Base-by-base conservation (phyloP, 2,329 filamentous ascomycete species). In the Epichloe uncinata region DNA sequence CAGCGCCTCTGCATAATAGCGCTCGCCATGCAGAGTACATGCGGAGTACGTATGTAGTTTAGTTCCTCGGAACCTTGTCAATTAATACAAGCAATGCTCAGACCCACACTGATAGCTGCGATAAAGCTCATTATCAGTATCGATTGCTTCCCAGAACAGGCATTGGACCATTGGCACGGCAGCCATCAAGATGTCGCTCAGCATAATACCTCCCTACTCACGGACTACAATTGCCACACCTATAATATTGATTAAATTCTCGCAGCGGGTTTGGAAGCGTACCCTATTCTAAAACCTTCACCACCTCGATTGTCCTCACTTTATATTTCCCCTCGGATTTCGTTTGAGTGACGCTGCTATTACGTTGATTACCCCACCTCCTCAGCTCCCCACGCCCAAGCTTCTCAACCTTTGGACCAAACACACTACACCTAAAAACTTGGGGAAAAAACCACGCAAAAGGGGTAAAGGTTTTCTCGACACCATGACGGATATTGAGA, bases 401-500 rank as follows among this genome's bases (percentile, higher is more conserved):
- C 42, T 15, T 40, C 46, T n/a, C 46, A 34, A 30, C n/a, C 34
- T 22, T 11, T 9, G 34, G 35, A 22, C 30, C 18, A 43, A 37
- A 9, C 22, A 15, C 9, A 20, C 9, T 15, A 42, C 11, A 40
- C 9, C 35, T n/a, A 20, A 35, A 26, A 26, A 47, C 6, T 34
- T 22, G n/a, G 20, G 20, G 3, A 5, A 22, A 5, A 22, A 22
- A 22, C 20, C 20, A 22, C 20, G 20, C 20, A 38, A 6, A 4
- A 36, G n/a, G 8, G 38, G 11, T 8, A 33, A 18, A 13, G 6
- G 12, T 4, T 26, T 26, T 18, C 20, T n/a, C 37, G 35, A 46
- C 11, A 40, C 20, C 37, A 53, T 53, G 51, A 12, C 49, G 12
- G 51, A 50, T 18, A 47, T 53, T 11, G 42, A 46, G 42, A 49